Evolutionary conservation across 2,329 filamentous ascomycete genomes (phyloP).

Genomic region (Colletotrichum brevisporum): DNA sequence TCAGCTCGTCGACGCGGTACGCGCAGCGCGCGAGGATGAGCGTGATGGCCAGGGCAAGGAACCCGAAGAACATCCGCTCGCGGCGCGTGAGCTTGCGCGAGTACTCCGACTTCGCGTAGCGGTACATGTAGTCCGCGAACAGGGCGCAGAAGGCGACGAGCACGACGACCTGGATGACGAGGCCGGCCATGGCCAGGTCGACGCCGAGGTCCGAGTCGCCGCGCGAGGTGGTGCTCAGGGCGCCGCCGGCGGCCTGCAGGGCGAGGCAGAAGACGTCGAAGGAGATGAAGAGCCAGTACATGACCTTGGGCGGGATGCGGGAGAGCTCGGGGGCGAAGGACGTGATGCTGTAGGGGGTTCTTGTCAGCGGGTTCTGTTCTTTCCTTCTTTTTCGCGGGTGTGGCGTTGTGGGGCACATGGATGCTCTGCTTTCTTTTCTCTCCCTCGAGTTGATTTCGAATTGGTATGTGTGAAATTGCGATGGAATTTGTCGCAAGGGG

Average conservation of each 20-base stretch:
- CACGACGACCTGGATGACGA: conserved; percentile 70
- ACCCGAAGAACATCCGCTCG: conserved; percentile 62
- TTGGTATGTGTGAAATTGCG: conserved; percentile 17
- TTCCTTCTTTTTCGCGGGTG: background rate
- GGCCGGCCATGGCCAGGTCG: conserved; percentile 61
- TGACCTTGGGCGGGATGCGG: conserved; percentile 56
- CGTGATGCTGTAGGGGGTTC: conserved; percentile 51
- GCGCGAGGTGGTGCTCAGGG: conserved; percentile 59
- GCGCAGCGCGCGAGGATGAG: conserved; percentile 73
- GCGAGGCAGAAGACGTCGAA: conserved; percentile 68
- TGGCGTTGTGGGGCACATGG: background rate
- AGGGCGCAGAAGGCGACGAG: conserved; percentile 66
- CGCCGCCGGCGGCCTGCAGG: conserved; percentile 70
- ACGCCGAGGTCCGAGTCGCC: conserved; percentile 61
- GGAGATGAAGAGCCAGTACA: conserved; percentile 64
- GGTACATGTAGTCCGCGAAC: conserved; percentile 63
- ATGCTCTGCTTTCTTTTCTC: conserved; percentile 40
- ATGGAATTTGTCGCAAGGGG: conserved; percentile 1
- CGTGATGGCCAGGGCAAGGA: conserved; percentile 67
- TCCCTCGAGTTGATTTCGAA: conserved; percentile 50
- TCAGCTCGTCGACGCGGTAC: conserved; percentile 76
- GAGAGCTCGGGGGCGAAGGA: conserved; percentile 54
- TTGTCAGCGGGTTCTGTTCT: conserved; percentile 25
- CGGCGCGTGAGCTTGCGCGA: conserved; percentile 44
- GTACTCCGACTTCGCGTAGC: conserved; percentile 47